A percentile compares a stretch with the other conserved stretches of the same genome.
These are phyloP conservation scores for Incumbomyces lentus DNA, from an alignment of 2,329 filamentous ascomycete species.

Conservation along the genomic window DNA sequence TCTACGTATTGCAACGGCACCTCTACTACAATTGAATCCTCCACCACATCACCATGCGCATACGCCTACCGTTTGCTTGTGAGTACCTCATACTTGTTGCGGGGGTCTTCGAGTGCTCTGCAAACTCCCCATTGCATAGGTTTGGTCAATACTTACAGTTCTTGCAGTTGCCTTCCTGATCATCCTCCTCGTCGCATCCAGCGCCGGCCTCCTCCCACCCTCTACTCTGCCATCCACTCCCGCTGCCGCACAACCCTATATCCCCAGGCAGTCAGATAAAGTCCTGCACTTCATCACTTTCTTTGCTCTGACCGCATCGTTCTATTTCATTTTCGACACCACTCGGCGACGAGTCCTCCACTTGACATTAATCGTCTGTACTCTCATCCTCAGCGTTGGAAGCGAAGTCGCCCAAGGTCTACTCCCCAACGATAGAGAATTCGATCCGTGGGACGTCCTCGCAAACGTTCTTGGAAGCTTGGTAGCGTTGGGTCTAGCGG, in stretches of 20 bases:
- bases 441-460: slow-evolving; percentile 75
- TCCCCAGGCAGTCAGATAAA: slow-evolving; percentile 70
- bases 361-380: slow-evolving; percentile 71
- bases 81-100: too few species aligned
- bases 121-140: too few species aligned
- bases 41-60: slow-evolving; percentile 52
- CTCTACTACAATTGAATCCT: background rate
- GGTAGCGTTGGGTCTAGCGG: slow-evolving; percentile 60
- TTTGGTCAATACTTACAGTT: slow-evolving; percentile 10
- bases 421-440: slow-evolving; percentile 60
- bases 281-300: slow-evolving; percentile 77
- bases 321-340: slow-evolving; percentile 97
- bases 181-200: slow-evolving; percentile 65
- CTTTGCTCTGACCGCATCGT: slow-evolving; percentile 70
- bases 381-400: slow-evolving; percentile 47
- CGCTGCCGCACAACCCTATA: slow-evolving; percentile 29
- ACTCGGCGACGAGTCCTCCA: slow-evolving; percentile 75
- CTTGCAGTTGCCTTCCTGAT: slow-evolving; percentile 51
- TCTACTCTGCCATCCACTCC: slow-evolving; percentile 25
- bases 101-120: too few species aligned
- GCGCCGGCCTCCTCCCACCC: slow-evolving; percentile 61
- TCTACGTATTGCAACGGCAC: background rate
- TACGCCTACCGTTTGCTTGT: slow-evolving; percentile 85
- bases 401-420: slow-evolving; percentile 50
- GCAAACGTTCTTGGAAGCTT: slow-evolving; percentile 77